These are phyloP conservation scores for Nakaseomyces delphensis DNA, from an alignment of 1,139 yeast species.

Conservation along the genomic window DNA sequence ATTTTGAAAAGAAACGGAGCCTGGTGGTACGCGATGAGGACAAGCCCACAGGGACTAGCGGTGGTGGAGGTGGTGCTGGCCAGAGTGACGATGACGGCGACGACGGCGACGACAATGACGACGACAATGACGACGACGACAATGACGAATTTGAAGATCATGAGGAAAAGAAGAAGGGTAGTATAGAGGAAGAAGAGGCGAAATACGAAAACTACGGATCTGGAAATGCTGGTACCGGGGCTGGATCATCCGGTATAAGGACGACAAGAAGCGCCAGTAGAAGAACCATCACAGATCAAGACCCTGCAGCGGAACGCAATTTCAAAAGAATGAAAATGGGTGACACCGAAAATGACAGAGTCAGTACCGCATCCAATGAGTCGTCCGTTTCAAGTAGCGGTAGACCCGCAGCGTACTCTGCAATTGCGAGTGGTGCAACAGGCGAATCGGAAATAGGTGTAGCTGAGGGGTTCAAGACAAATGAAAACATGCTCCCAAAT, in stretches of 20 bases:
- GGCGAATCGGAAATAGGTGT: neutral
- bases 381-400: neutral
- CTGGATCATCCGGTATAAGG: neutral
- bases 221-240: too few relatives aligned
- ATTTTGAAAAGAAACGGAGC: conserved; percentile 17
- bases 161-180: too few relatives aligned
- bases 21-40: neutral
- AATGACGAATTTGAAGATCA: too few relatives aligned
- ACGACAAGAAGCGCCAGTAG: neutral
- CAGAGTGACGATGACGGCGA: neutral
- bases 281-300: neutral
- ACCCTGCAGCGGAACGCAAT: neutral
- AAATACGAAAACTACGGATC: conserved; percentile 8
- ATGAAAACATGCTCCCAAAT: neutral
- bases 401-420: neutral
- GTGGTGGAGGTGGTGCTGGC: neutral
- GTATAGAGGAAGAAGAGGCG: conserved; percentile 23
- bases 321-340: neutral
- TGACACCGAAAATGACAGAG: neutral
- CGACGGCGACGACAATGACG: neutral
- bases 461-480: neutral
- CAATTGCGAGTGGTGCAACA: neutral
- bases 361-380: neutral
- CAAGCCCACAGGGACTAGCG: neutral
- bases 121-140: conserved; percentile 7